Percentiles rank a stretch among this genome's conserved stretches.
Conservation (phyloP, 2,329 filamentous ascomycete species). For the Graphiopsis chlorocephala region DNA sequence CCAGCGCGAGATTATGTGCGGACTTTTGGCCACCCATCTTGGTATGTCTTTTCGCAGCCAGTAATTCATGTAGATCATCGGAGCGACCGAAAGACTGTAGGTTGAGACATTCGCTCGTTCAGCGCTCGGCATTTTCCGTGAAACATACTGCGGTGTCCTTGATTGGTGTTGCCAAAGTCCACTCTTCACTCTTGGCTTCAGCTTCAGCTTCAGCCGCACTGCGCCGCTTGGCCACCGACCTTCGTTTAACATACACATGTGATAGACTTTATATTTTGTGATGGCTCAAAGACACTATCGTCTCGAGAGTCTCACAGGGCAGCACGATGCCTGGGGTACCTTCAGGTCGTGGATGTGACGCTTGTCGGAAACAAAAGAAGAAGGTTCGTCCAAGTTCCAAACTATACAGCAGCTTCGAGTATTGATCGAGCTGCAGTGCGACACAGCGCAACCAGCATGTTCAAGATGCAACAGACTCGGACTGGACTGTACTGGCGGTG, state of each 20-base stretch:
- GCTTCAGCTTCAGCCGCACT: slow-evolving; percentile 3
- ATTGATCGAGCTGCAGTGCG: slow-evolving; percentile 16
- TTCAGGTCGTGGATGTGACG: slow-evolving; percentile 23
- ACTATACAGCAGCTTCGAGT: neutral
- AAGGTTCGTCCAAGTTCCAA: slow-evolving; percentile 4
- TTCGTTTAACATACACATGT: neutral
- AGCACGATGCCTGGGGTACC: slow-evolving; percentile 28
- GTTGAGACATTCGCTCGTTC: neutral
- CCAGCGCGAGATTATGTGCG: neutral
- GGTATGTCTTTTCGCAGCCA: neutral
- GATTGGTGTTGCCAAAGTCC: neutral
- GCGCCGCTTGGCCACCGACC: too few species aligned
- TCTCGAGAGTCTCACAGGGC: neutral
- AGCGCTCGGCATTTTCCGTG: neutral
- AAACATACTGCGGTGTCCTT: neutral
- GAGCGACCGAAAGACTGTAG: neutral
- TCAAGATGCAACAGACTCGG: slow-evolving; percentile 18
- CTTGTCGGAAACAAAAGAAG: slow-evolving; percentile 22
- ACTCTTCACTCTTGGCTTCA: neutral
- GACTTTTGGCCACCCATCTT: neutral
- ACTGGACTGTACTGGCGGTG: slow-evolving; percentile 16
- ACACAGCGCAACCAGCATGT: slow-evolving; percentile 17
- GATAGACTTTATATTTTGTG: neutral
- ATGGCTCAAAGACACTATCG: neutral
- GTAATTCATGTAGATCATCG: neutral